Evolutionary conservation across 306 rosid genomes (phyloP), one percentile per base, ranked within the genome.

Genomic region (Citrullus mucosospermus): DNA sequence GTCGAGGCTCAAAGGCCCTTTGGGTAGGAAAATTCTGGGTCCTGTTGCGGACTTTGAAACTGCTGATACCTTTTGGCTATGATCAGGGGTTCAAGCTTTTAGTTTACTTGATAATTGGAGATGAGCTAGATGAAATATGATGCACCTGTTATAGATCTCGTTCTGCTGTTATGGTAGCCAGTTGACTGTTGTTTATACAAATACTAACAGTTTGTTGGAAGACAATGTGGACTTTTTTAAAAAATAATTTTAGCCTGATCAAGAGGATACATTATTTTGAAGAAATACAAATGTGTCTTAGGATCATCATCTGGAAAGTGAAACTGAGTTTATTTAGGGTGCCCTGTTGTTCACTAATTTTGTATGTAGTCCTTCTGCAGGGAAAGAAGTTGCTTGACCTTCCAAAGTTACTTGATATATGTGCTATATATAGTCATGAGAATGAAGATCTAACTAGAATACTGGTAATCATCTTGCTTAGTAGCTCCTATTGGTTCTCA

Each of bases 301-400:
- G 65, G 53, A 36, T 55, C 66, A 34, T 54, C 50, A 56, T 55
- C 25, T 32, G 36, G 53, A 11, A 17, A 51, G 43, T 57, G 63
- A 75, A 13, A 57, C 50, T 56, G 36, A 20, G 53, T 36, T 81
- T 60, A 73, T 4, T 12, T 53, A 61, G 50, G 75, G 66, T 63
- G 68, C 59, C 59, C 89, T 22, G 82, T 72, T 91, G 85, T 93
- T 91, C 88, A 90, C 87, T 85, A 81, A 87, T 84, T 85, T 88
- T 87, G 77, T 83, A 51, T 92, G 88, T 90, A 96, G 99, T 86
- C 85, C 83, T 93, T 86, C 86, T 96, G 99, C 97, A 91, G 99
- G 98, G 90, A 85, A 93, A 87, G 82, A 88, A 88, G 87, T 81
- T 93, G 89, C 96, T 93, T 76, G 97, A 89, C 84, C 87, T 96